Base-by-base conservation (phyloP, 352 stramenopile genomes). In the Pythium brassicae region DNA sequence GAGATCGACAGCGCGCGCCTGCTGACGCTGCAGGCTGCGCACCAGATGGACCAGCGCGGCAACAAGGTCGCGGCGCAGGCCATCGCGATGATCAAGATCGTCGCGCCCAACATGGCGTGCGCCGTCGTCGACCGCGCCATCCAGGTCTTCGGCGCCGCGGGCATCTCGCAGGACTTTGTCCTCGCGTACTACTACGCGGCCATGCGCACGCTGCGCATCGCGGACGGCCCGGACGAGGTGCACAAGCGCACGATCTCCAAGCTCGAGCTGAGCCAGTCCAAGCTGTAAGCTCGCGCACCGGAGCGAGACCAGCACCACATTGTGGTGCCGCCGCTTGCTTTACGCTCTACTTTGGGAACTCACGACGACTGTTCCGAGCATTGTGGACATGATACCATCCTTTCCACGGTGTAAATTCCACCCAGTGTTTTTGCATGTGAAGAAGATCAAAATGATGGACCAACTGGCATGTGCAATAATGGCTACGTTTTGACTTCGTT, bases 11-110 rank as follows among this genome's bases (percentile, higher is more conserved):
- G 76, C 72, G 80, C 87, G 23, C 78, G 87, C 3, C 70, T 96
- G 50, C 70, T 97, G 37, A 97, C 86, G 61, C 78, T 92, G 56
- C 86, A 92, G 64, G 92, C 78, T 47, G 94, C 96, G 4, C 80
- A 97, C 57, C 90, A 92, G 42, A 95, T 95, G 69, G 83, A 95
- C 50, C 76, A 89, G 20, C 69, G 71, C 44, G 83, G 85, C 59
- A 92, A 92, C 76, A 93, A 93, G 63, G 76, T 78, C 19, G 94
- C 94, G 4, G 78, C 90, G 44, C 82, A 97, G 61, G 86, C 95
- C 27, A 98, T 99, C 55, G 90, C 89, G 4, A 94, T 98, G 81
- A 98, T 98, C 68, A 99, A 99, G 81, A 92, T 98, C 50, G 80
- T 94, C 17, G 96, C 97, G 44, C 97, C 97, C 3, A 83, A 94